Conservation (phyloP, 345 rosid species). For the Erodium maritimum region DNA sequence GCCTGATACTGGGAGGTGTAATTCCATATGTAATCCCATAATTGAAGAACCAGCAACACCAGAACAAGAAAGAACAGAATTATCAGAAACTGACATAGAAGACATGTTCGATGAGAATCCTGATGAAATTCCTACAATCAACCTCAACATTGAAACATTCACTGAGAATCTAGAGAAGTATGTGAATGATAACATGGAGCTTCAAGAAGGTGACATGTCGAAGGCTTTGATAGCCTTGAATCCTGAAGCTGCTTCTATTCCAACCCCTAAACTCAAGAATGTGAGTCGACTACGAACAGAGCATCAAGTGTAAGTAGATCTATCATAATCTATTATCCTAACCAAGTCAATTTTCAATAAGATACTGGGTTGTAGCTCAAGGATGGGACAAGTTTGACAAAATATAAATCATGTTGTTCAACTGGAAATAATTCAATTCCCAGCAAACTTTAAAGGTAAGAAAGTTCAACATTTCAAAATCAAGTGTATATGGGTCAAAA, state of each 20-base stretch:
- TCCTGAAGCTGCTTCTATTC: conserved; percentile 51
- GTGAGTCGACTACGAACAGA: conserved; percentile 79
- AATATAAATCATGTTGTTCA: not conserved
- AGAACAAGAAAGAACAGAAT: conserved; percentile 34
- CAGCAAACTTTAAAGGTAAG: not conserved
- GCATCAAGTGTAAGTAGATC: conserved; percentile 81
- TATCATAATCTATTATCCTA: not conserved
- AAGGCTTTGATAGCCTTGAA: conserved; percentile 78
- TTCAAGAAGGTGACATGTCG: conserved; percentile 65
- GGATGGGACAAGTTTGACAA: not conserved
- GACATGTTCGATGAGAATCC: conserved; percentile 52
- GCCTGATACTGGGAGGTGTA: conserved; percentile 17
- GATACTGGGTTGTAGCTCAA: not conserved
- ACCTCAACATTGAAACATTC: conserved; percentile 51
- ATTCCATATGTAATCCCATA: conserved; percentile 63
- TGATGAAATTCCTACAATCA: conserved; percentile 73
- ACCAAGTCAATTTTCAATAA: not conserved
- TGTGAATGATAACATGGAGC: conserved; percentile 56
- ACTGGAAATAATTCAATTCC: not conserved
- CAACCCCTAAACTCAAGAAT: conserved; percentile 65
- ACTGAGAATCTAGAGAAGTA: conserved; percentile 41
- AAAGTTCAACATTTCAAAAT: not conserved
- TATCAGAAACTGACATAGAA: conserved; percentile 57
- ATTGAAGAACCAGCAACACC: conserved; percentile 86
- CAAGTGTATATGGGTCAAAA: not conserved